Percentiles rank a stretch among this genome's conserved stretches.
Evolutionary conservation across 345 rosid species (phyloP).

Genomic region (Aquilaria yunnanensis): DNA sequence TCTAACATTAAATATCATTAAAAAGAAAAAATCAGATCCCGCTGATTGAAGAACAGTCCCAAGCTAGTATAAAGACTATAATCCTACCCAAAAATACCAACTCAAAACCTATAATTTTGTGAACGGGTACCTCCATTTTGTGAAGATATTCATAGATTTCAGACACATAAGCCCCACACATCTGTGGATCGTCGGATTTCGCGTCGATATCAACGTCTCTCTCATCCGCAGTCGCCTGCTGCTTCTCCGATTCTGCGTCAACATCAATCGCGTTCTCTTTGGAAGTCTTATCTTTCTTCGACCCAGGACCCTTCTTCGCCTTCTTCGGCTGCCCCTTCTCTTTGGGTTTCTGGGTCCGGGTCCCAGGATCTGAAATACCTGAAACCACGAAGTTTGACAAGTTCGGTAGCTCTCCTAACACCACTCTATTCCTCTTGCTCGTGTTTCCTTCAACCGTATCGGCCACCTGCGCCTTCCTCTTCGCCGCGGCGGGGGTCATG

Average conservation of each 20-base stretch:
- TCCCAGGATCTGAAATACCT: no score
- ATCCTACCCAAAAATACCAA: no score
- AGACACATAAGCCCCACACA: constrained; percentile 40
- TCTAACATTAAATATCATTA: constrained; percentile 27
- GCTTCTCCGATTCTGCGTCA: background rate
- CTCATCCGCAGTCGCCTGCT: constrained; percentile 1
- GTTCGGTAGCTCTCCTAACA: constrained; percentile 54
- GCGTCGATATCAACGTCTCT: constrained; percentile 20
- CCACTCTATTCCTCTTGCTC: constrained; percentile 50
- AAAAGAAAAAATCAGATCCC: background rate
- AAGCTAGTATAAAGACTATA: no score
- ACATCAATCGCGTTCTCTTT: background rate
- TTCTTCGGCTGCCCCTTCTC: constrained; percentile 10
- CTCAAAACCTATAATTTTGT: no score
- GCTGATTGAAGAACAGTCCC: no score
- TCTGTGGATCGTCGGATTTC: constrained; percentile 42
- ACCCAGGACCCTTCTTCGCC: constrained; percentile 13
- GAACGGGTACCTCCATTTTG: constrained; percentile 38
- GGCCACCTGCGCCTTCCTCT: constrained; percentile 33
- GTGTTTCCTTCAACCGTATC: constrained; percentile 17
- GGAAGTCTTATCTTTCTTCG: background rate
- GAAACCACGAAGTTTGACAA: constrained; percentile 29
- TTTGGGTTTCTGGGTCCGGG: constrained; percentile 13
- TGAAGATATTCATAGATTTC: constrained; percentile 49
- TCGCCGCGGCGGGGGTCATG: constrained; percentile 50